Percentiles rank a stretch among this genome's conserved stretches.
Evolutionary conservation across 1,139 yeast genomes (phyloP).

Genomic region (Yamadazyma triangularis): DNA sequence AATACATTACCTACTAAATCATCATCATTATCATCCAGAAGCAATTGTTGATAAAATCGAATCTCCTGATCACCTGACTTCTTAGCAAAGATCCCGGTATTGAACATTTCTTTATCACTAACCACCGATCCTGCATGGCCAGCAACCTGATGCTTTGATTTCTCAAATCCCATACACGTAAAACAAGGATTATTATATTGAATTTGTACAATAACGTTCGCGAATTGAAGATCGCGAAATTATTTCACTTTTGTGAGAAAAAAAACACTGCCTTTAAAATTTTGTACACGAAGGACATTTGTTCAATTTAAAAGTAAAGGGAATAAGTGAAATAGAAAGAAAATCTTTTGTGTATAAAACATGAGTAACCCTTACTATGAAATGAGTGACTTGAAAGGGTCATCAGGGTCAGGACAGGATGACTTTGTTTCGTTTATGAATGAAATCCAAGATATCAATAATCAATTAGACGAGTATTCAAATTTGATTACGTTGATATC

Average conservation of each 20-base stretch:
- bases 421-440: slow-evolving; percentile 79
- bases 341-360: slow-evolving; percentile 1
- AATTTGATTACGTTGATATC: slow-evolving; percentile 73
- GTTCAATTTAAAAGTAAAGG: background rate
- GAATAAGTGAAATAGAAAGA: background rate
- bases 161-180: slow-evolving; percentile 8
- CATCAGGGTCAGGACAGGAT: slow-evolving; percentile 25
- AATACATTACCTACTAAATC: slow-evolving; percentile 32
- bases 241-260: too few relatives aligned
- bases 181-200: background rate
- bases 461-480: slow-evolving; percentile 76
- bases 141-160: slow-evolving; percentile 59
- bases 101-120: slow-evolving; percentile 9
- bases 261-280: too few relatives aligned
- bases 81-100: slow-evolving; percentile 65
- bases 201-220: background rate
- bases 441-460: slow-evolving; percentile 78
- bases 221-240: too few relatives aligned
- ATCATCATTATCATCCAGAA: slow-evolving; percentile 15
- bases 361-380: slow-evolving; percentile 35
- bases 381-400: slow-evolving; percentile 26
- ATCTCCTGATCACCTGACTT: slow-evolving; percentile 61
- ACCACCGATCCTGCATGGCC: slow-evolving; percentile 84
- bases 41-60: slow-evolving; percentile 51
- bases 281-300: too few relatives aligned